phyloP scores from a whole-genome alignment of 2,329 filamentous ascomycete species.

The Thermochaetoides dissita region DNA sequence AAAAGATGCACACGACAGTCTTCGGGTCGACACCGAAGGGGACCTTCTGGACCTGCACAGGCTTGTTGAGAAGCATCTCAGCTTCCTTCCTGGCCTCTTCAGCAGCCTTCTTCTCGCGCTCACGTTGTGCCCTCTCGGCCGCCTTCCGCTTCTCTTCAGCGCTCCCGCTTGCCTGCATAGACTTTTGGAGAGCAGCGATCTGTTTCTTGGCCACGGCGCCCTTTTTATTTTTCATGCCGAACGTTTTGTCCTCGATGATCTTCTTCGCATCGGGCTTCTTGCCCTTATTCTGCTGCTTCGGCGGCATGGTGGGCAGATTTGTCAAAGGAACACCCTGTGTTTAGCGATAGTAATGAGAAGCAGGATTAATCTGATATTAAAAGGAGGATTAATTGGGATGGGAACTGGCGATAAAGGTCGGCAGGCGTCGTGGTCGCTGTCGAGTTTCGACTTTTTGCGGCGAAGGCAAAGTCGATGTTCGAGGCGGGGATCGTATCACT shows the following conservation, averaged over 20 bases:
- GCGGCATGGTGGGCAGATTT: constrained; percentile 44
- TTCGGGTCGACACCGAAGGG: constrained; percentile 97
- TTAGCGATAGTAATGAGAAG: too few relatives aligned
- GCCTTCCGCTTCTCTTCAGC: constrained; percentile 74
- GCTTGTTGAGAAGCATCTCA: constrained; percentile 73
- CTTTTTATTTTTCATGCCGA: constrained; percentile 99
- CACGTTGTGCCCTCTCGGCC: constrained; percentile 51
- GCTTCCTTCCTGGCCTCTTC: constrained; percentile 72
- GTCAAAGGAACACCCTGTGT: not conserved
- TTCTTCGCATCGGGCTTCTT: constrained; percentile 47
- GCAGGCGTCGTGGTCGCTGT: not conserved
- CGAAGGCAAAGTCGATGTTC: constrained; percentile 9
- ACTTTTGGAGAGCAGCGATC: constrained; percentile 69
- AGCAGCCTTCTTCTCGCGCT: constrained; percentile 81
- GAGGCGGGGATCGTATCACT: constrained; percentile 6
- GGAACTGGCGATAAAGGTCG: too few relatives aligned
- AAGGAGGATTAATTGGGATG: too few relatives aligned
- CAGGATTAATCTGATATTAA: too few relatives aligned
- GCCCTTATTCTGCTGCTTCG: constrained; percentile 47
- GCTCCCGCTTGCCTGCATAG: constrained; percentile 60
- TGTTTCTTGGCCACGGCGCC: constrained; percentile 78
- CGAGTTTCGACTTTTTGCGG: constrained; percentile 2
- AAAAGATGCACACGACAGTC: constrained; percentile 92
- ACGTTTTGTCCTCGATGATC: constrained; percentile 82
- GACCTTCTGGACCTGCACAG: constrained; percentile 91